Evolutionary conservation across 192 early-diverging fungal species (phyloP).

Genomic region (Rhizophagus sp.): DNA sequence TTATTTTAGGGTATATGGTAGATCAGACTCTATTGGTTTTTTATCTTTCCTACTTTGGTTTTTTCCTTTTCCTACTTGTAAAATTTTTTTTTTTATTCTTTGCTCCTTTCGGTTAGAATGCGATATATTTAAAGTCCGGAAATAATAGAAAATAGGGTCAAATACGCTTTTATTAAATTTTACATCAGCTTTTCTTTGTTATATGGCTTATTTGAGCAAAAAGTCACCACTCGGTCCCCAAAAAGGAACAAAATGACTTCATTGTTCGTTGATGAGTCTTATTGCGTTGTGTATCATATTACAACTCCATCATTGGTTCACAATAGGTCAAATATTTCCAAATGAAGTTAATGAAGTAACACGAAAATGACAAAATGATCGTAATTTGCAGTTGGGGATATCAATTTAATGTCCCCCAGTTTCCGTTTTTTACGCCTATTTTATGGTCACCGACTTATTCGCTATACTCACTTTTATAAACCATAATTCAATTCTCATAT

Average conservation of each 20-base stretch:
- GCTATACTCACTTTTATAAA: too few relatives aligned
- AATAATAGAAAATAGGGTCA: not conserved
- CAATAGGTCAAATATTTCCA: constrained; percentile 14
- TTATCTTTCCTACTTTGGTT: too few relatives aligned
- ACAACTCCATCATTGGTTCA: constrained; percentile 11
- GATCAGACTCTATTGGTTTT: too few relatives aligned
- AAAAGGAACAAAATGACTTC: constrained; percentile 11
- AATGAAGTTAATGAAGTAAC: not conserved
- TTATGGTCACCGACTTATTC: not conserved
- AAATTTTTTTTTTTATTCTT: too few relatives aligned
- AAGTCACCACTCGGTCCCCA: not conserved
- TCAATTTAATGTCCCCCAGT: constrained; percentile 6
- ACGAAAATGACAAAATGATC: not conserved
- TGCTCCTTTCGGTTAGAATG: too few relatives aligned
- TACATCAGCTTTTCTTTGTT: constrained; percentile 5
- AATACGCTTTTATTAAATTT: not conserved
- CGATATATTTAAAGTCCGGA: too few relatives aligned
- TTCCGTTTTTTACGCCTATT: constrained; percentile 19
- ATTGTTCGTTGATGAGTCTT: constrained; percentile 12
- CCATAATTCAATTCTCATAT: not conserved
- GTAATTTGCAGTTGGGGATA: constrained; percentile 6
- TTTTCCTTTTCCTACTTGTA: too few relatives aligned
- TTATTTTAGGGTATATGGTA: too few relatives aligned
- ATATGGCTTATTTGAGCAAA: not conserved
- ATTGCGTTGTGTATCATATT: constrained; percentile 5